Conservation (phyloP, 2,329 filamentous ascomycete species). For the Chaetoscypha palmicola region DNA sequence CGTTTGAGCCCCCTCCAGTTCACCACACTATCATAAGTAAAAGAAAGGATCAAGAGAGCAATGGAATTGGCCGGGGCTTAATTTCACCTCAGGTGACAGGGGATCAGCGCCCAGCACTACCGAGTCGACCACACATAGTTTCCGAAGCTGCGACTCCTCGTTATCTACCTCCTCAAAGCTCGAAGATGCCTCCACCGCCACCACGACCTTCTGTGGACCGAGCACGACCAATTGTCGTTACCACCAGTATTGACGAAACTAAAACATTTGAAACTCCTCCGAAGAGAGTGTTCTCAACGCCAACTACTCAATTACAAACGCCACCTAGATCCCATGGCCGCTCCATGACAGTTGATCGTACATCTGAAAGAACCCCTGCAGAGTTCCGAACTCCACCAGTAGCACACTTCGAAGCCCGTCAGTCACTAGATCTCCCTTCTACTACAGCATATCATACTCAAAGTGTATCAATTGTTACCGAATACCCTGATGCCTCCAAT, state of each 20-base stretch:
- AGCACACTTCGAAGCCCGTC: slow-evolving; percentile 11
- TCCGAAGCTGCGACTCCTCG: slow-evolving; percentile 27
- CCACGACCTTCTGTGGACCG: slow-evolving; percentile 25
- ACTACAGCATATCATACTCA: slow-evolving; percentile 14
- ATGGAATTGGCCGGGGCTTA: slow-evolving; percentile 34
- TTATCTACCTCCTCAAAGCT: slow-evolving; percentile 7
- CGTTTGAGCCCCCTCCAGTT: slow-evolving; percentile 46
- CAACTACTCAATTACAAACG: slow-evolving; percentile 37
- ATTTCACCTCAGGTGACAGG: slow-evolving; percentile 37
- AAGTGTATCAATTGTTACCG: slow-evolving; percentile 24
- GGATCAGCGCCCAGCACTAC: slow-evolving; percentile 42
- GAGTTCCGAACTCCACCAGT: slow-evolving; percentile 33
- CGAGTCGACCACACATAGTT: slow-evolving; percentile 37
- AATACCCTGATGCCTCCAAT: slow-evolving; percentile 78
- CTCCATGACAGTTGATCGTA: slow-evolving; percentile 44
- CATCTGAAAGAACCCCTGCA: slow-evolving; percentile 33
- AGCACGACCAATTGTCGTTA: slow-evolving; percentile 15
- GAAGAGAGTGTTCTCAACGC: slow-evolving; percentile 42
- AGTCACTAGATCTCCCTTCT: slow-evolving; percentile 13
- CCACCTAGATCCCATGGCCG: slow-evolving; percentile 39
- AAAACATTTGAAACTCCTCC: slow-evolving; percentile 27
- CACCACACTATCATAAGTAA: slow-evolving; percentile 42
- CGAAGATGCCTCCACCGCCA: slow-evolving; percentile 25
- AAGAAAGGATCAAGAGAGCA: slow-evolving; percentile 38
- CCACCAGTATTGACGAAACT: slow-evolving; percentile 6